A percentile compares a stretch with the other conserved stretches of the same genome.
These are phyloP conservation scores for Passalora sequoiae DNA, from an alignment of 2,329 filamentous ascomycete genomes.

Conservation along the genomic window DNA sequence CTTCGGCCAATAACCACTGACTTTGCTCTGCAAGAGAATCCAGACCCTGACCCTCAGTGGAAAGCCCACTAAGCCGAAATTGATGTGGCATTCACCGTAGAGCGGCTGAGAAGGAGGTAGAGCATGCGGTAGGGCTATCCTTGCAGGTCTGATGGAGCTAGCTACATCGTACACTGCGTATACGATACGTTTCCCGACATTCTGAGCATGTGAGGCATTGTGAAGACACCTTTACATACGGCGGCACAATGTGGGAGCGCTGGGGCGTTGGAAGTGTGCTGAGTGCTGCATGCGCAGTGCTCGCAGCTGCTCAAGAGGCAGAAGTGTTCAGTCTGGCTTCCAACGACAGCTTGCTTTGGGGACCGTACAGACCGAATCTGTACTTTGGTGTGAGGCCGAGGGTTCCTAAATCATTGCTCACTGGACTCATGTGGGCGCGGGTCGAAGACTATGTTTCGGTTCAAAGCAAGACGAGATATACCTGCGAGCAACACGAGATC, in stretches of 20 bases:
- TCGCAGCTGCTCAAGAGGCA: constrained; percentile 17
- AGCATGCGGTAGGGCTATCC: too few species aligned
- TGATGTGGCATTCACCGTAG: too few species aligned
- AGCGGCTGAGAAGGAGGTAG: too few species aligned
- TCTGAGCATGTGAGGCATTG: too few species aligned
- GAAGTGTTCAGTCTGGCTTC: constrained; percentile 42
- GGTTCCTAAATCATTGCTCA: constrained; percentile 72
- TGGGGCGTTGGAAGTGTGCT: constrained; percentile 23
- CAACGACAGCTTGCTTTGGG: constrained; percentile 91
- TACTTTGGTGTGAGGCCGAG: constrained; percentile 89
- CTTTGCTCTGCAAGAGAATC: too few species aligned
- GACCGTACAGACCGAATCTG: constrained; percentile 86
- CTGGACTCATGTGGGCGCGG: constrained; percentile 82
- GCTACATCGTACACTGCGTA: too few species aligned
- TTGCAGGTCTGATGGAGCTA: too few species aligned
- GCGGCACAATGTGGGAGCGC: constrained; percentile 23
- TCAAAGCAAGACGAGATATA: constrained; percentile 78
- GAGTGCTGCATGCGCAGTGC: constrained; percentile 20
- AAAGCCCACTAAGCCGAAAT: too few species aligned
- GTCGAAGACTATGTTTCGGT: constrained; percentile 72
- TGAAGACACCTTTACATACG: too few species aligned
- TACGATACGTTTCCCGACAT: too few species aligned
- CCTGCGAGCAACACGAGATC: constrained; percentile 95
- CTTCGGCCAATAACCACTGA: too few species aligned
- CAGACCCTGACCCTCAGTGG: too few species aligned